Conservation (phyloP, 1,139 yeast genomes). For the Saccharomycopsis hybrid region DNA sequence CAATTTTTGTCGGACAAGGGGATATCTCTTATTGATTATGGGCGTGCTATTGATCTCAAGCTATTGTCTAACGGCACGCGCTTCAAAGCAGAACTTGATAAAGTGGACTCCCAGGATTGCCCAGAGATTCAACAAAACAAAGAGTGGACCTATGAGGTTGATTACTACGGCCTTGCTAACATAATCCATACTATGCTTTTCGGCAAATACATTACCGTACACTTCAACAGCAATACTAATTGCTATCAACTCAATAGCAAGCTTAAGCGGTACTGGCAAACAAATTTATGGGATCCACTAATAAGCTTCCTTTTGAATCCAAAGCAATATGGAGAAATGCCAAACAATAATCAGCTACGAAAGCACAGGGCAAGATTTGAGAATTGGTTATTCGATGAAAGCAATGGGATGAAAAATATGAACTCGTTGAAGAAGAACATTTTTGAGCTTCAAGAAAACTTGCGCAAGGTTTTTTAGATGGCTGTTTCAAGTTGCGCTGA, state of each 20-base stretch:
- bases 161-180: conserved; percentile 79
- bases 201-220: conserved; percentile 50
- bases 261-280: conserved; percentile 75
- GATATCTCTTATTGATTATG: conserved; percentile 71
- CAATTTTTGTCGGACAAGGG: conserved; percentile 47
- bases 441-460: not conserved
- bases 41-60: conserved; percentile 69
- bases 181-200: conserved; percentile 67
- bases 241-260: conserved; percentile 36
- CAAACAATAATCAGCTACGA: conserved; percentile 30
- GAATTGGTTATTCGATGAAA: conserved; percentile 33
- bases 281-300: conserved; percentile 61
- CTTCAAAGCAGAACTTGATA: conserved; percentile 55
- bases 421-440: conserved; percentile 3
- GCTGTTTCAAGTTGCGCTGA: too few species aligned
- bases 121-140: conserved; percentile 56
- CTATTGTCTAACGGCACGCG: conserved; percentile 45
- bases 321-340: conserved; percentile 30
- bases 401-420: conserved; percentile 3
- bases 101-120: conserved; percentile 57
- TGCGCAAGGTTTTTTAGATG: too few species aligned
- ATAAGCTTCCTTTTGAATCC: conserved; percentile 66
- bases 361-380: conserved; percentile 40
- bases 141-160: conserved; percentile 79
- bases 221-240: conserved; percentile 24